Base-by-base conservation (phyloP, 257 asterid genomes). In the Ophiorrhiza pumila region DNA sequence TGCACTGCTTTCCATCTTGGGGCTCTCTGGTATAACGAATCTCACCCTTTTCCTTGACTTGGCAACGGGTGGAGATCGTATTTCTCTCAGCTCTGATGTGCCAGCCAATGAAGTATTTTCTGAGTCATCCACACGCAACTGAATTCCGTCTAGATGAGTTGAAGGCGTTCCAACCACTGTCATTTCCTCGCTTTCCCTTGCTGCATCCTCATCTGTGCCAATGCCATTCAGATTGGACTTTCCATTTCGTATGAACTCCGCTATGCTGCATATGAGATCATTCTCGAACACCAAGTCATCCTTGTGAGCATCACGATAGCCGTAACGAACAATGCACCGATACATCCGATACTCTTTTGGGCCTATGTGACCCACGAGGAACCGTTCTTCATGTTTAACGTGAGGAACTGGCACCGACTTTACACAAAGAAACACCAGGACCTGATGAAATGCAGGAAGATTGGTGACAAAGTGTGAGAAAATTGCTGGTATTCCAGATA, bases 371-470 rank as follows among this genome's bases (percentile, higher is more conserved):
- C 96, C 98, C 2, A 93, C 89, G 0, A 93, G 90, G 52, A 91
- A 93, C 57, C 98, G 91, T 53, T 93, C 98, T 35, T 85, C 90
- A 58, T 82, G 88, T n/a, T 71, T 81, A 9, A 93, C 97, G 55
- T 88, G 97, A 3, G 98, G 98, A 31, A 91, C 67, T 1, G 98
- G 90, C 75, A 93, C 97, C 1, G 92, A 87, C 62, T 93, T 91
- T n/a, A 93, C 91, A 45, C 97, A 91, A 1, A 93, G 91, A 80
- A 93, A 89, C 13, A 93, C 83, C 11, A 91, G 88, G 42, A 93
- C 97, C 71, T 91, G 97, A 75, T 93, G 98, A 81, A 93, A 93
- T 34, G 97, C 98, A 0, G 97, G 98, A 47, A 93, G 93, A 69
- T 91, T 93, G 65, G 97, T 89, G 82, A 93, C 97, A 4, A 93